Conservation (phyloP, 2,329 filamentous ascomycete species). For the Aspergillus novofumigatus region DNA sequence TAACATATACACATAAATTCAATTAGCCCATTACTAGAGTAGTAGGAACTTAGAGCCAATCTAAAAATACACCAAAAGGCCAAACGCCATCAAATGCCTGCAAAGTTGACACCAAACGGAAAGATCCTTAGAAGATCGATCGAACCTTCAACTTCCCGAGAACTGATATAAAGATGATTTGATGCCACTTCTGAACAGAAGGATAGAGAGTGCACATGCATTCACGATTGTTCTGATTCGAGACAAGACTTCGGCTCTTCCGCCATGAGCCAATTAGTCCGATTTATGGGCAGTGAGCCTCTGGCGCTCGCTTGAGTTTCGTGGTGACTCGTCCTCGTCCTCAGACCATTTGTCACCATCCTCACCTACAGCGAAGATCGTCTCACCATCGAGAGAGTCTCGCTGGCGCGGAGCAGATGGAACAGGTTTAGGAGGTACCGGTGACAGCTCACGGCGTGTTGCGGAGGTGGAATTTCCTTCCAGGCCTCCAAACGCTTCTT, state of each 20-base stretch:
- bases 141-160: slow-evolving; percentile 5
- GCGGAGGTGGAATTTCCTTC: slow-evolving; percentile 31
- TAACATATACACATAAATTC: not conserved
- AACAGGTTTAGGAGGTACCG: slow-evolving; percentile 47
- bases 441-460: slow-evolving; percentile 34
- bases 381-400: slow-evolving; percentile 77
- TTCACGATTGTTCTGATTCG: not conserved
- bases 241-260: not conserved
- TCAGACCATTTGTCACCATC: slow-evolving; percentile 84
- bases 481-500: slow-evolving; percentile 46
- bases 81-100: slow-evolving; percentile 21
- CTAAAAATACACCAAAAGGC: slow-evolving; percentile 8
- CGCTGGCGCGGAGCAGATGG: slow-evolving; percentile 50
- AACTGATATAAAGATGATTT: not conserved
- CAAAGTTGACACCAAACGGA: slow-evolving; percentile 15
- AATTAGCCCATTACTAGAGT: slow-evolving; percentile 6
- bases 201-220: not conserved
- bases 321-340: slow-evolving; percentile 53
- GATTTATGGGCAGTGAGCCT: slow-evolving; percentile 47
- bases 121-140: slow-evolving; percentile 1
- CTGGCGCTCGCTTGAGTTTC: slow-evolving; percentile 48
- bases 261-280: not conserved
- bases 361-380: slow-evolving; percentile 87
- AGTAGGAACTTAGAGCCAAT: slow-evolving; percentile 1
- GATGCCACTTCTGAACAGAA: not conserved